Percentiles rank a stretch among this genome's conserved stretches.
These are phyloP conservation scores for Xerocomus spinulosus DNA, from an alignment of 768 basidiomycete genomes.

Conservation along the genomic window DNA sequence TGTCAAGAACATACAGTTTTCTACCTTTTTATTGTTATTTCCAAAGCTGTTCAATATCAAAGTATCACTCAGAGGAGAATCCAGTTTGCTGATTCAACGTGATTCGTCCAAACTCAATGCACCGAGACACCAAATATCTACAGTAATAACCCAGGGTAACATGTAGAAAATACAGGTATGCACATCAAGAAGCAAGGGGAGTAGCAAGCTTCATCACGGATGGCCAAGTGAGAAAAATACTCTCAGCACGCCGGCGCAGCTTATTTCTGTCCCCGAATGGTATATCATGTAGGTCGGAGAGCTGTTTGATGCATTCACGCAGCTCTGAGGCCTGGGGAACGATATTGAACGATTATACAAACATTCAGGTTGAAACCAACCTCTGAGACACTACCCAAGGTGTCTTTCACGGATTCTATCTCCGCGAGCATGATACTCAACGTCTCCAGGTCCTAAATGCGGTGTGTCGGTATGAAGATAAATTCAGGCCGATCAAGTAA, in stretches of 20 bases:
- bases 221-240: slow-evolving; percentile 14
- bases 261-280: slow-evolving; percentile 29
- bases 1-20: too few species aligned
- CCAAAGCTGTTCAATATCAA: neutral
- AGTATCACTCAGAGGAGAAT: slow-evolving; percentile 3
- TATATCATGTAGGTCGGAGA: slow-evolving; percentile 26
- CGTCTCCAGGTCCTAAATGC: slow-evolving; percentile 21
- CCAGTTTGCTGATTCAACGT: neutral
- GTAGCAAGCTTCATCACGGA: neutral
- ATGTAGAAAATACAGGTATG: slow-evolving; percentile 6
- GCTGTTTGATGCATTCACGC: slow-evolving; percentile 18
- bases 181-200: neutral
- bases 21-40: neutral
- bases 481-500: neutral
- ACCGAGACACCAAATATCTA: neutral
- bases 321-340: slow-evolving; percentile 17
- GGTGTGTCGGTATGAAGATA: neutral
- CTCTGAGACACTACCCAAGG: slow-evolving; percentile 4
- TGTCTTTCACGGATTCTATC: slow-evolving; percentile 24
- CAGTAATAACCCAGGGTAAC: neutral
- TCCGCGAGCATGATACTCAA: slow-evolving; percentile 28
- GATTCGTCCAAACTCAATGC: neutral
- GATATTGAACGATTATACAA: neutral
- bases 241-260: slow-evolving; percentile 21
- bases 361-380: slow-evolving; percentile 13